Evolutionary conservation across 768 basidiomycete species (phyloP), one percentile per base, ranked within the genome.

Genomic region (Suillus ampliporus): DNA sequence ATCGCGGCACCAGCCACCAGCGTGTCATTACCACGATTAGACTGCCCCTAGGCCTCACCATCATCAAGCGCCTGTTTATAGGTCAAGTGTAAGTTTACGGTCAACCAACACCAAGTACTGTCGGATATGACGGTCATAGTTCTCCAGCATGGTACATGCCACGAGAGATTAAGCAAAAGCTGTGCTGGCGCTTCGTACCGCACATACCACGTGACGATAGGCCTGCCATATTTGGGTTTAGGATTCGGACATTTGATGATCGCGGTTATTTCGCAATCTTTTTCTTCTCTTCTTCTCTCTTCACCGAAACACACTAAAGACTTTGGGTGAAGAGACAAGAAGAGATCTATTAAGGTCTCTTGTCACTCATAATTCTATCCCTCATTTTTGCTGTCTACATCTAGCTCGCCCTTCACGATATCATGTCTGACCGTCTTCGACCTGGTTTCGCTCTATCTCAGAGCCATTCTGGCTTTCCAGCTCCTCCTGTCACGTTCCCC

Each of bases 301-400:
- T 79, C 82, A 84, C 82, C 81, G 78, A 79, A 83, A 70, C 64
- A 23, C 68, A 71, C 61, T 64, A 61, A 65, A 62, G 65, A 70
- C 70, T 71, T 74, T 71, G 71, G 79, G 79, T 77, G 79, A 74
- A 81, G 82, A 76, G 79, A 69, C 80, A 82, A 82, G 83, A 83
- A 78, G 78, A 79, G 72, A 23, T 37, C 6, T 65, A 69, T 53
- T 62, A 48, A 58, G 50, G 37, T 46, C 23, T 63, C 58, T 31
- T 13, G 11, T 31, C 50, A 31, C 52, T 14, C 40, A 71, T 31
- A n/a, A 65, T 53, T 43, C 8, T n/a, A 43, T 19, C 60, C 10
- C 31, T 31, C 35, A 19, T 57, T 17, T 57, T 17, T 47, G 10
- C 44, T 62, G 11, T 56, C 43, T n/a, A 52, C 28, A 38, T 26